These are phyloP conservation scores for Macroventuria anomochaeta DNA, from an alignment of 2,329 filamentous ascomycete species.

Conservation along the genomic window DNA sequence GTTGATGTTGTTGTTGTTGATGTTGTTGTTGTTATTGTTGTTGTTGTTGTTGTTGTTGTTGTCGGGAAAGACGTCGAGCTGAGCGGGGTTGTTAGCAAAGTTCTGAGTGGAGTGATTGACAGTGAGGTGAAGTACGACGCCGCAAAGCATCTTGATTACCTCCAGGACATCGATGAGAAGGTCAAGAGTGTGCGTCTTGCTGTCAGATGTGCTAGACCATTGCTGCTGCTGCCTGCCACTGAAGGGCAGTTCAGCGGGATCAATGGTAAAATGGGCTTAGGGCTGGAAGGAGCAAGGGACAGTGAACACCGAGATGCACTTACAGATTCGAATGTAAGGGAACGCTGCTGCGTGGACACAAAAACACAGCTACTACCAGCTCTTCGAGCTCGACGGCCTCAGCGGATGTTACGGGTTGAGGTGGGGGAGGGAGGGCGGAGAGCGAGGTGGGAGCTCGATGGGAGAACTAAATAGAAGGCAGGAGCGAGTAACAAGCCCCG, in stretches of 20 bases:
- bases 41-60: no score
- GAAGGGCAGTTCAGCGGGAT: not conserved
- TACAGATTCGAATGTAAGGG: not conserved
- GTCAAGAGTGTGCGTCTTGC: no score
- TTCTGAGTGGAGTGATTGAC: not conserved
- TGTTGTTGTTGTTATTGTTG: no score
- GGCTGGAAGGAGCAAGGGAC: not conserved
- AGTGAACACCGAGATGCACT: not conserved
- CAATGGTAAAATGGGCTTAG: not conserved
- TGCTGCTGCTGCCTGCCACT: not conserved
- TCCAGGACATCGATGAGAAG: no score
- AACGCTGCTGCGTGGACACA: not conserved
- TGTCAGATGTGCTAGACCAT: not conserved
- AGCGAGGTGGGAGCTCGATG: not conserved
- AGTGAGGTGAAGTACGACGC: constrained; percentile 7
- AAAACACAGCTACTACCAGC: not conserved
- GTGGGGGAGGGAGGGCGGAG: not conserved
- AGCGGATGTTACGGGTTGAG: not conserved
- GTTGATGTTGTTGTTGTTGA: no score
- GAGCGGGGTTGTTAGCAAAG: constrained; percentile 15
- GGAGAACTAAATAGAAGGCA: constrained; percentile 19
- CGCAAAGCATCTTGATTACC: no score
- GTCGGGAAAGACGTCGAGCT: constrained; percentile 12
- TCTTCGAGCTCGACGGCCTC: not conserved
- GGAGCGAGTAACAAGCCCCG: constrained; percentile 15